Conservation (phyloP, 2,329 filamentous ascomycete species). For the Zymoseptoria pseudotritici region DNA sequence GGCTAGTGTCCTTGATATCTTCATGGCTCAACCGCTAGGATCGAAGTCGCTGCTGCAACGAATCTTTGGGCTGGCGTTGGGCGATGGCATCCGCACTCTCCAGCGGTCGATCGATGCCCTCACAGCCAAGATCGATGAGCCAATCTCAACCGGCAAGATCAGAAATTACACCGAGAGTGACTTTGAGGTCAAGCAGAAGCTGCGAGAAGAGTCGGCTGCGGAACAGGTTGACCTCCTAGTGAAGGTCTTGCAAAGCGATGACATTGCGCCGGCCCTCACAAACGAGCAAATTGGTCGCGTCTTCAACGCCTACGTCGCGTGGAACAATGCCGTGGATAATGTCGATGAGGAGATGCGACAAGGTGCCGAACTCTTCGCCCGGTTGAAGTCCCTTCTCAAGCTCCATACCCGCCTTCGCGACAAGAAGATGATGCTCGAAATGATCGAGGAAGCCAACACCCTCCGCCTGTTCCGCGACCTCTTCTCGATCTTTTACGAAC, state of each 20-base stretch:
- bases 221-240: conserved; percentile 83
- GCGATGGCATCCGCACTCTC: conserved; percentile 80
- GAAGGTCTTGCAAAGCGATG: conserved; percentile 71
- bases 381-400: conserved; percentile 91
- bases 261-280: conserved; percentile 63
- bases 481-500: conserved; percentile 98
- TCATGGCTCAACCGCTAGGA: conserved; percentile 91
- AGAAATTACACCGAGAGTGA: conserved; percentile 69
- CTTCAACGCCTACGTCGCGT: conserved; percentile 92
- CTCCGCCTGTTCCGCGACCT: conserved; percentile 92
- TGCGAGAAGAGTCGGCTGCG: conserved; percentile 63
- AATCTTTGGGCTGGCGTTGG: conserved; percentile 85
- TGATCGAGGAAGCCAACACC: conserved; percentile 96
- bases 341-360: conserved; percentile 80
- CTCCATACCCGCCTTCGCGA: conserved; percentile 84
- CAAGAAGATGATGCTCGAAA: conserved; percentile 92
- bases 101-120: conserved; percentile 81
- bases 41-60: conserved; percentile 83
- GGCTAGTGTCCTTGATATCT: conserved; percentile 89
- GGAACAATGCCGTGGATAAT: conserved; percentile 90
- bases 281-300: conserved; percentile 72
- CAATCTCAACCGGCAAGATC: conserved; percentile 71
- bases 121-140: conserved; percentile 69
- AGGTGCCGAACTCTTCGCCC: conserved; percentile 85
- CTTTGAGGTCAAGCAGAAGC: conserved; percentile 64